Percentiles rank a stretch among this genome's conserved stretches.
Conservation (phyloP, 1,284 basidiomycete genomes). For the Mrakiaceae sp. region DNA sequence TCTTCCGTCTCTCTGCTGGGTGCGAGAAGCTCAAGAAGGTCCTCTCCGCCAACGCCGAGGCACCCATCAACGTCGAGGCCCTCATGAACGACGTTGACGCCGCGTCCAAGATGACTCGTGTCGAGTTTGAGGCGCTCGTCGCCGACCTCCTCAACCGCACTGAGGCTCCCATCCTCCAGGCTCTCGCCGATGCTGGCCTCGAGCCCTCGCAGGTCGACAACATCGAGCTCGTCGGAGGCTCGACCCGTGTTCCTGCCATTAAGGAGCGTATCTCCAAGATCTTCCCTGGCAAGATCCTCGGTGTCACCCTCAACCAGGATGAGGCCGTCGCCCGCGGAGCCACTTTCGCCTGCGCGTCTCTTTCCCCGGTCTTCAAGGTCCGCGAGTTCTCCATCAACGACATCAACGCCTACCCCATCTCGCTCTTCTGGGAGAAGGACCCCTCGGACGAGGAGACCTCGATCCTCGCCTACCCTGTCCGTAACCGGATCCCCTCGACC, state of each 20-base stretch:
- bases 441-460: conserved; percentile 67
- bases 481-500: conserved; percentile 75
- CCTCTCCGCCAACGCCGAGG: conserved; percentile 70
- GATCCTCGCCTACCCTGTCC: conserved; percentile 70
- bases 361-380: conserved; percentile 90
- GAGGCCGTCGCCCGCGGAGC: conserved; percentile 88
- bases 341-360: conserved; percentile 85
- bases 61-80: conserved; percentile 78
- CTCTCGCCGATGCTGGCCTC: conserved; percentile 48
- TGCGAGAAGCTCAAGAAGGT: conserved; percentile 66
- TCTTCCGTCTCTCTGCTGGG: conserved; percentile 71
- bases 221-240: conserved; percentile 57
- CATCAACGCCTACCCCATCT: conserved; percentile 72
- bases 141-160: conserved; percentile 46
- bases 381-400: conserved; percentile 81
- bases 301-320: conserved; percentile 85
- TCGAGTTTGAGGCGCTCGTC: conserved; percentile 50
- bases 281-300: conserved; percentile 59
- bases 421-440: conserved; percentile 67
- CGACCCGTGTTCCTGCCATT: conserved; percentile 56
- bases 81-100: conserved; percentile 83
- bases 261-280: conserved; percentile 52
- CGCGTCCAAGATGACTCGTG: conserved; percentile 47
- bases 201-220: conserved; percentile 50
- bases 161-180: conserved; percentile 45